Conservation (phyloP, 495 filamentous ascomycete genomes). For the Wilcoxina mikolae region DNA sequence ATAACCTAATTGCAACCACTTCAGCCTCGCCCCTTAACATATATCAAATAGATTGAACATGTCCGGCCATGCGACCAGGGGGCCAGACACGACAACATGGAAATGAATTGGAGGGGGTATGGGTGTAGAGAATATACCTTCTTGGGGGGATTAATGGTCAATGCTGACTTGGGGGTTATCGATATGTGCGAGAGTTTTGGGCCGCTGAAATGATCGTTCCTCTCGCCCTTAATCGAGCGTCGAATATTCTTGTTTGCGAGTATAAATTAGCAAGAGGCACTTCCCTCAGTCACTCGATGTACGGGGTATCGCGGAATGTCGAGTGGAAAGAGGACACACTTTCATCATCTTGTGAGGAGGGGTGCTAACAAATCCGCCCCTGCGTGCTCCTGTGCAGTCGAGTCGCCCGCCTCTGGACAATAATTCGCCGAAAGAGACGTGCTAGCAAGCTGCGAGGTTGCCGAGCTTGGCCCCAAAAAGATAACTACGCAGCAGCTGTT, state of each 20-base stretch:
- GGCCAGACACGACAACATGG: background rate
- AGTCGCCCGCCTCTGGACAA: background rate
- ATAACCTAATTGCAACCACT: slow-evolving; percentile 53
- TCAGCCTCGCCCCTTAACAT: slow-evolving; percentile 16
- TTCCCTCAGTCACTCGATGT: slow-evolving; percentile 15
- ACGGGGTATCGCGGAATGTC: slow-evolving; percentile 16
- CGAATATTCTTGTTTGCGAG: slow-evolving; percentile 50
- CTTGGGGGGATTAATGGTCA: slow-evolving; percentile 89
- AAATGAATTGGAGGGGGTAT: background rate
- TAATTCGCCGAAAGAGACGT: background rate
- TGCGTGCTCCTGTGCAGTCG: background rate
- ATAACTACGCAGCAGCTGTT: background rate
- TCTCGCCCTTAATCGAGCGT: slow-evolving; percentile 77
- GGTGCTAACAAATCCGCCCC: background rate
- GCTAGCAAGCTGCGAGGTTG: background rate
- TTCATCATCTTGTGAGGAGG: slow-evolving; percentile 24
- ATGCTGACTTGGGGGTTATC: slow-evolving; percentile 81
- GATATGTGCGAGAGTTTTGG: slow-evolving; percentile 63
- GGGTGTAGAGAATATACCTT: slow-evolving; percentile 48
- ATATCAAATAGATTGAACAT: slow-evolving; percentile 4
- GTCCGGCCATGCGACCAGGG: background rate
- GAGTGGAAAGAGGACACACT: slow-evolving; percentile 26
- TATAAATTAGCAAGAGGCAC: slow-evolving; percentile 23
- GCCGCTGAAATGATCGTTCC: slow-evolving; percentile 38
- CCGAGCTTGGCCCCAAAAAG: background rate